phyloP scores from a whole-genome alignment of 2,329 filamentous ascomycete genomes.

The Aspergillus bombycis region DNA sequence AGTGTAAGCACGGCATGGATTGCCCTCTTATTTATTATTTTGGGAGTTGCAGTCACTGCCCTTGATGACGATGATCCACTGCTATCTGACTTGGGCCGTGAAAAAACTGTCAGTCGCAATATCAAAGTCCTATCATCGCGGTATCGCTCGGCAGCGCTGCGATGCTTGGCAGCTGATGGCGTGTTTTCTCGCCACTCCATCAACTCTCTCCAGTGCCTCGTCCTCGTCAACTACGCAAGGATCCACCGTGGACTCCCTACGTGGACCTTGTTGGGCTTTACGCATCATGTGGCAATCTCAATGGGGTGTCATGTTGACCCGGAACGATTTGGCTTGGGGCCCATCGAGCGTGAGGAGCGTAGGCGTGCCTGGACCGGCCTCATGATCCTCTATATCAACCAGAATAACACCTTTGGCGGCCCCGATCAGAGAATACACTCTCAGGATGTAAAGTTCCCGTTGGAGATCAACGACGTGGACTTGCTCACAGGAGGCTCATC shows the following conservation, averaged over 20 bases:
- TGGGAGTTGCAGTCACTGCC: slow-evolving; percentile 43
- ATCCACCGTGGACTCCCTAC: slow-evolving; percentile 39
- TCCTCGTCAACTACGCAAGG: slow-evolving; percentile 45
- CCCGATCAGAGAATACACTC: slow-evolving; percentile 32
- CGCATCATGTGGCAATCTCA: slow-evolving; percentile 44
- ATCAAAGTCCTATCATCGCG: slow-evolving; percentile 40
- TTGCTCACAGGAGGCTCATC: slow-evolving; percentile 31
- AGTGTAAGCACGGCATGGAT: slow-evolving; percentile 43
- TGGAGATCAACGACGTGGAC: slow-evolving; percentile 42
- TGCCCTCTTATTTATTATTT: slow-evolving; percentile 43
- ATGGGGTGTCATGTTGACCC: slow-evolving; percentile 49
- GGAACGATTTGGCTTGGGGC: slow-evolving; percentile 36
- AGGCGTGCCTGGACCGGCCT: slow-evolving; percentile 45
- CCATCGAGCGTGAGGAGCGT: slow-evolving; percentile 43
- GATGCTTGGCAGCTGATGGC: slow-evolving; percentile 43
- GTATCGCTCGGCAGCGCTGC: slow-evolving; percentile 42
- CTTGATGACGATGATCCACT: slow-evolving; percentile 41
- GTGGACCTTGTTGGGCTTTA: slow-evolving; percentile 45
- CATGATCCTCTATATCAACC: slow-evolving; percentile 45
- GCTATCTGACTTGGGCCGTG: slow-evolving; percentile 41
- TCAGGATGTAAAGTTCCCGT: slow-evolving; percentile 36
- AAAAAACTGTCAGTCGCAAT: slow-evolving; percentile 40
- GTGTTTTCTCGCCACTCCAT: slow-evolving; percentile 44
- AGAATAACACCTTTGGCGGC: slow-evolving; percentile 42
- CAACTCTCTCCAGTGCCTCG: slow-evolving; percentile 43